Evolutionary conservation across 495 filamentous ascomycete genomes (phyloP), one percentile per base, ranked within the genome.

Genomic region (Penicillium soppii): DNA sequence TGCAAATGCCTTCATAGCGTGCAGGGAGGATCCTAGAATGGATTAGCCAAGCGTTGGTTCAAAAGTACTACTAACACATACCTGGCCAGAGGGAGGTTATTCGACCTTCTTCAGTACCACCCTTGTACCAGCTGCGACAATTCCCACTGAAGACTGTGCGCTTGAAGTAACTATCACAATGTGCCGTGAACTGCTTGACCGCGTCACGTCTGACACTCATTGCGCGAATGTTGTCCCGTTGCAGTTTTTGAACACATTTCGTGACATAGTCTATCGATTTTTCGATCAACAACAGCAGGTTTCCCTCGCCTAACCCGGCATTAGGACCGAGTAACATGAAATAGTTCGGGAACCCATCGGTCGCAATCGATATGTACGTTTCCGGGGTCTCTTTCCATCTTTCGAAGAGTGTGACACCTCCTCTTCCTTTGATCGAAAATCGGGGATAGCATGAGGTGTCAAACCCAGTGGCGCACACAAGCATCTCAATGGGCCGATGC

Each of bases 281-380:
- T 49, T 82, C 81, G 6, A 79, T 65, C 25, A 75, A 49, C 21
- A 74, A 55, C 20, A 75, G 61, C 12, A 76, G 50, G 16, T 72
- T 76, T 7, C 76, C 77, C 40, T 77, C 76, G 1, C 71, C 77
- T 7, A 79, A 58, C 1, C 70, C 68, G 8, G 73, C 64, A 43
- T 80, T 80, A 5, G 72, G 72, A 1, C 75, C 74, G 10, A 79
- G 56, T 37, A 71, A 68, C 29, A 81, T 75, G 61, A 85, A 86
- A 56, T 83, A 83, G 51, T 88, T 88, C 3, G 85, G 85, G 58
- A 88, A 88, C 0, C 72, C 77, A 43, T 84, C 76, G 2, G 82
- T 72, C 4, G 82, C 80, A 12, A 81, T 68, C 13, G 79, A 82
- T 27, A 84, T 72, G 52, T 89, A 87, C 4, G 75, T 77, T 52